Evolutionary conservation across 306 rosid species (phyloP), one percentile per base, ranked within the genome.

Genomic region (Medicago truncatula): DNA sequence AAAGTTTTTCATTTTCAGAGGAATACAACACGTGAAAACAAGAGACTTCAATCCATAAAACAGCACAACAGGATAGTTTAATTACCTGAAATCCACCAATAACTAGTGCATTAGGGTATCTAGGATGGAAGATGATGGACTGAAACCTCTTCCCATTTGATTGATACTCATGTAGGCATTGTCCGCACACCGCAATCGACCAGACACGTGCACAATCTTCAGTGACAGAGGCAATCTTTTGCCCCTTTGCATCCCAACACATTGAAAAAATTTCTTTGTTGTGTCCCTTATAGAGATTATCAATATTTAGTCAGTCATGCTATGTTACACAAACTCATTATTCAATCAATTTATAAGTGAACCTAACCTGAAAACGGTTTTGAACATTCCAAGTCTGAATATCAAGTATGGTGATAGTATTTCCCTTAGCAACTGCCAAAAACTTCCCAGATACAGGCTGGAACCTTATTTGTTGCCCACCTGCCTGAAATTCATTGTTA

Each of bases 201-300:
- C 75, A 70, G 9, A 70, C 62, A 50, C 49, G 62, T 50, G 75
- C 75, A 16, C 75, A 21, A 10, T 70, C 75, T 34, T 70, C 62
- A 34, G 47, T 70, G 9, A 70, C 62, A 50, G 75, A 70, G 16
- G 75, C 75, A 50, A 70, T n/a, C 31, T 0, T n/a, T 16, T 50
- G 46, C 7, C 75, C 75, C 58, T 18, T 13, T 50, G 14, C 6
- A 17, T 70, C 47, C 75, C 75, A 70, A 70, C 75, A 70, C 0
- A 70, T 31, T 16, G 75, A 50, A 50, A 4, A 23, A 17, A 70
- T 39, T 2, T 31, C 47, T 5, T 6, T 70, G 75, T 17, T 1
- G 23, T 70, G 75, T 34, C 75, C 75, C 75, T 70, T 49, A n/a
- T 34, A 61, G 21, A 31, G 4, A 59, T 59, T 0, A 58, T 46